These are phyloP conservation scores for Aphanomyces cochlioides DNA, from an alignment of 352 stramenopile species.

Conservation along the genomic window DNA sequence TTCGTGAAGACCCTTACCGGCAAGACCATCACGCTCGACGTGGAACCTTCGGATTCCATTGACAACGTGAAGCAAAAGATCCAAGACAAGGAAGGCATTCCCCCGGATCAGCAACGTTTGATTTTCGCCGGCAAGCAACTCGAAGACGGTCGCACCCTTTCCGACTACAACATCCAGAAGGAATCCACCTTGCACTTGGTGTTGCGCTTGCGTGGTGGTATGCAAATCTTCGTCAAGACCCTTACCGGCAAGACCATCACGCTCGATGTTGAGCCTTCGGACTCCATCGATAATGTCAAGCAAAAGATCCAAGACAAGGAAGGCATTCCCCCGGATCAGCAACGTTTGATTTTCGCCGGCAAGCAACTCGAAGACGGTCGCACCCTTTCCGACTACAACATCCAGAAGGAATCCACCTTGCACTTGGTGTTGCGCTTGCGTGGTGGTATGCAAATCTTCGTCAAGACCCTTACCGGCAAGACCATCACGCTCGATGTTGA, in stretches of 20 bases:
- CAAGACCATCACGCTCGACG: conserved; percentile 90
- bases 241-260: conserved; percentile 90
- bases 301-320: conserved; percentile 92
- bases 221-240: conserved; percentile 92
- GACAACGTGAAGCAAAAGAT: conserved; percentile 97
- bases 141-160: conserved; percentile 89
- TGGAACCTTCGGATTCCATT: conserved; percentile 90
- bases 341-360: conserved; percentile 94
- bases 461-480: conserved; percentile 85
- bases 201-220: conserved; percentile 74
- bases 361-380: conserved; percentile 94
- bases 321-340: conserved; percentile 92
- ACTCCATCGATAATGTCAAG: conserved; percentile 96
- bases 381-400: conserved; percentile 93
- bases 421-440: conserved; percentile 88
- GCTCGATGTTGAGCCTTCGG: conserved; percentile 88
- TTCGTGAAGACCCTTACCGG: conserved; percentile 92
- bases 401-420: conserved; percentile 93
- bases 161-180: conserved; percentile 94
- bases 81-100: conserved; percentile 91
- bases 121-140: conserved; percentile 97
- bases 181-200: conserved; percentile 92
- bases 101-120: conserved; percentile 91
- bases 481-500: conserved; percentile 89
- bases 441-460: conserved; percentile 66